These are phyloP conservation scores for Globisporangium cederbergense DNA, from an alignment of 352 stramenopile species.

Conservation along the genomic window DNA sequence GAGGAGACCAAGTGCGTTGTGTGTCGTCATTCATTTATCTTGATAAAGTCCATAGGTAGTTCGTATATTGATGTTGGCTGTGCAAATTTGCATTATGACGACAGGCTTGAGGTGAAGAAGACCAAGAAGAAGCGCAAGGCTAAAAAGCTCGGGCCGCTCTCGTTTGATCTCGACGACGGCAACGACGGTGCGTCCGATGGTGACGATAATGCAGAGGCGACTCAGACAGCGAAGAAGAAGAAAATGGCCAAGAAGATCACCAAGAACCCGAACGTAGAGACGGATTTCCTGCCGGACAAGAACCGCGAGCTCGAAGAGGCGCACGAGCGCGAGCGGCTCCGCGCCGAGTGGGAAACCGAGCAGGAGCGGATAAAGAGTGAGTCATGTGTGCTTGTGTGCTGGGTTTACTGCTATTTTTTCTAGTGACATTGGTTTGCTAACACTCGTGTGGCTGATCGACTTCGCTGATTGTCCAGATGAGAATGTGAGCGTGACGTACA, in stretches of 20 bases:
- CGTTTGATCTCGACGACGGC: conserved; percentile 81
- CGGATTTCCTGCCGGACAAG: conserved; percentile 93
- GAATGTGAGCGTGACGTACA: conserved; percentile 95
- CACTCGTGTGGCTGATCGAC: background rate
- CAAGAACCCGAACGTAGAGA: conserved; percentile 94
- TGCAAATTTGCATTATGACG: background rate
- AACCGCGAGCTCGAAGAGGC: conserved; percentile 85
- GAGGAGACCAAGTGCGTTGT: conserved; percentile 29
- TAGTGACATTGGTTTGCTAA: background rate
- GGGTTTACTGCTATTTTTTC: background rate
- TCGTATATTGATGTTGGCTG: background rate
- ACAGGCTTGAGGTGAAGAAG: conserved; percentile 39
- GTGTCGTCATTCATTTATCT: background rate
- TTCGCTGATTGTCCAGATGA: conserved; percentile 48
- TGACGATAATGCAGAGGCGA: conserved; percentile 14
- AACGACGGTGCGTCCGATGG: conserved; percentile 34
- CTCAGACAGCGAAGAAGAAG: conserved; percentile 2
- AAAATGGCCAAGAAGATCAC: conserved; percentile 67
- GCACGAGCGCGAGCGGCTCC: conserved; percentile 75
- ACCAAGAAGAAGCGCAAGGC: conserved; percentile 79
- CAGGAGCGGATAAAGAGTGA: conserved; percentile 93
- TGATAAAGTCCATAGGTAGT: background rate
- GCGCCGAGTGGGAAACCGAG: conserved; percentile 89
- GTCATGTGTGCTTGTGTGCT: conserved; percentile 5
- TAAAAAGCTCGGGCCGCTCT: conserved; percentile 74